Conservation (phyloP, 2,329 filamentous ascomycete genomes). For the Mycosphaerelloides madeirae region DNA sequence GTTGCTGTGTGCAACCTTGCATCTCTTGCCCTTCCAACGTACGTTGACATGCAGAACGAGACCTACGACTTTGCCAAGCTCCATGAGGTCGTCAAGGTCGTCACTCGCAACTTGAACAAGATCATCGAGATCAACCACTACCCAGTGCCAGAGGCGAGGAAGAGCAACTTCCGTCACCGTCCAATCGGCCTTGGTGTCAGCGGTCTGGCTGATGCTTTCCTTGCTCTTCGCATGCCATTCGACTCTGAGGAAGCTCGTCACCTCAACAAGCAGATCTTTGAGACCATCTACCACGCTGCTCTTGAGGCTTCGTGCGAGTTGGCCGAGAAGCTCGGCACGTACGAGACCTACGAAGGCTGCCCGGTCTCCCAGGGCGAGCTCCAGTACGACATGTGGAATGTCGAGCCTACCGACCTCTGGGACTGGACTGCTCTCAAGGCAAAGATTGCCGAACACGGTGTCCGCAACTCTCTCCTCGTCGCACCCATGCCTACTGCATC, state of each 20-base stretch:
- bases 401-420: constrained; percentile 91
- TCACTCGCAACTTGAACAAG: constrained; percentile 93
- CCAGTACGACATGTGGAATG: constrained; percentile 98
- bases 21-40: constrained; percentile 85
- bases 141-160: constrained; percentile 86
- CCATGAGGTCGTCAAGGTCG: constrained; percentile 86
- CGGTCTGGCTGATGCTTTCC: constrained; percentile 95
- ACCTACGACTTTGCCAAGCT: constrained; percentile 95
- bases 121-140: constrained; percentile 99
- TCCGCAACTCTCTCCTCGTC: constrained; percentile 91
- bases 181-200: constrained; percentile 96
- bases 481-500: constrained; percentile 98
- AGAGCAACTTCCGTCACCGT: constrained; percentile 95
- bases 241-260: constrained; percentile 91
- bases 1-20: constrained; percentile 98
- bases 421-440: constrained; percentile 88
- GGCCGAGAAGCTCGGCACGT: constrained; percentile 76
- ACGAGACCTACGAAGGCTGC: constrained; percentile 86
- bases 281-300: constrained; percentile 97
- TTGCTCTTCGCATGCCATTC: constrained; percentile 92
- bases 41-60: constrained; percentile 78
- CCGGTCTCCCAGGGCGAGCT: constrained; percentile 93
- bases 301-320: constrained; percentile 84
- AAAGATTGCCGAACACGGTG: constrained; percentile 85
- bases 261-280: constrained; percentile 97